Conservation (phyloP, 306 rosid species). For the Pyrus betulifolia region DNA sequence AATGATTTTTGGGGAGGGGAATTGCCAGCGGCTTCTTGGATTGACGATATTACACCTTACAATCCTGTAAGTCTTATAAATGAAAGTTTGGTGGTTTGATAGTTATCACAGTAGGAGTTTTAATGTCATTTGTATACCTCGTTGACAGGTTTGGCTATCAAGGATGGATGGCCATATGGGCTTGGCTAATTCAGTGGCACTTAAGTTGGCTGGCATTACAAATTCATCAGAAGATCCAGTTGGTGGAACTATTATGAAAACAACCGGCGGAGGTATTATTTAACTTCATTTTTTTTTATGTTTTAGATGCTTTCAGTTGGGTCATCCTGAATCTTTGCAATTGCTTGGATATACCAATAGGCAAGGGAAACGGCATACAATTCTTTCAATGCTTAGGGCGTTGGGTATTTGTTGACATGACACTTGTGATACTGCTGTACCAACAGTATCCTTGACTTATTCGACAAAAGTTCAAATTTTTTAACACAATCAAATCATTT, state of each 20-base stretch:
- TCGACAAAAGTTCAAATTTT: background rate
- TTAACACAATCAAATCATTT: background rate
- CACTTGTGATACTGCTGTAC: too few species aligned
- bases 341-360: background rate
- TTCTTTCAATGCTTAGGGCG: too few species aligned
- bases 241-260: constrained; percentile 68
- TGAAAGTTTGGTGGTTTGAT: constrained; percentile 1
- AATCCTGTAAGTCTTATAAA: constrained; percentile 60
- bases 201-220: constrained; percentile 56
- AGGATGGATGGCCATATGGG: constrained; percentile 87
- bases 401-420: too few species aligned
- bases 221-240: constrained; percentile 50
- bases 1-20: constrained; percentile 88
- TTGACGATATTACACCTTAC: constrained; percentile 53
- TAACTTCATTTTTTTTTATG: background rate
- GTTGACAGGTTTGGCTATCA: constrained; percentile 63
- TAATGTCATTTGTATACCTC: background rate
- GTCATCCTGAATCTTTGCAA: background rate
- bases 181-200: constrained; percentile 67
- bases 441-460: background rate
- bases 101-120: background rate
- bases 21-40: constrained; percentile 71
- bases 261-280: constrained; percentile 47
- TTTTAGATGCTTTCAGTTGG: background rate
- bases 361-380: too few species aligned